Base-by-base conservation (phyloP, 352 stramenopile species). In the Pythium grandisporangium region DNA sequence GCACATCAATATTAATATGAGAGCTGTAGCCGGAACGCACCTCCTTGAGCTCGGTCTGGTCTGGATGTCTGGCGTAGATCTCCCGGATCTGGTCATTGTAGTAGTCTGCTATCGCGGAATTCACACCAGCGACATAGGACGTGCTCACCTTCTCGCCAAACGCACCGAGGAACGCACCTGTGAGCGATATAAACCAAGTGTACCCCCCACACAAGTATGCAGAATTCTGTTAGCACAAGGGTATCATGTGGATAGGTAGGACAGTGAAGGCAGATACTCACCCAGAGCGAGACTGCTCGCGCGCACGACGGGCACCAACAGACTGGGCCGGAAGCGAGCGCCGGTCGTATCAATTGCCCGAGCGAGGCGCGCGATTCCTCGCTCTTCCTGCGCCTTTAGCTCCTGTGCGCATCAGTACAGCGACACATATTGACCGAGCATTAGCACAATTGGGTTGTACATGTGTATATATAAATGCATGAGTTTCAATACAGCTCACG, bases 21-120 rank as follows among this genome's bases (percentile, higher is more conserved):
- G n/a, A n/a, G n/a, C n/a, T n/a, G n/a, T n/a, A n/a, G n/a, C n/a
- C n/a, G n/a, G n/a, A 25, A 5, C 53, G 2, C 19, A 81, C 73
- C 53, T 92, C 79, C 54, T 92, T 92, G 4, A 90, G 58, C 45
- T 68, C 56, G 4, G 46, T 49, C 51, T 82, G 57, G 1, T 84
- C 51, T 1, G 60, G 67, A 25, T 80, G 74, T 4, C 51, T 52
- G 20, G 70, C 73, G 49, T 91, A 85, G n/a, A 93, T 74, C 44
- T 93, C 79, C 14, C 79, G 76, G 37, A 93, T 90, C 46, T 93
- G 79, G 53, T 93, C 79, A 57, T 93, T 93, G 60, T 90, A 93
- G 58, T 88, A 89, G 43, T 93, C 79, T 25, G 70, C 77, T 34
- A 90, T 75, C 3, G 74, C 79, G 45, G 69, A 66, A 52, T 91